Base-by-base conservation (phyloP, 768 basidiomycete genomes). In the Boletus reticulatus region DNA sequence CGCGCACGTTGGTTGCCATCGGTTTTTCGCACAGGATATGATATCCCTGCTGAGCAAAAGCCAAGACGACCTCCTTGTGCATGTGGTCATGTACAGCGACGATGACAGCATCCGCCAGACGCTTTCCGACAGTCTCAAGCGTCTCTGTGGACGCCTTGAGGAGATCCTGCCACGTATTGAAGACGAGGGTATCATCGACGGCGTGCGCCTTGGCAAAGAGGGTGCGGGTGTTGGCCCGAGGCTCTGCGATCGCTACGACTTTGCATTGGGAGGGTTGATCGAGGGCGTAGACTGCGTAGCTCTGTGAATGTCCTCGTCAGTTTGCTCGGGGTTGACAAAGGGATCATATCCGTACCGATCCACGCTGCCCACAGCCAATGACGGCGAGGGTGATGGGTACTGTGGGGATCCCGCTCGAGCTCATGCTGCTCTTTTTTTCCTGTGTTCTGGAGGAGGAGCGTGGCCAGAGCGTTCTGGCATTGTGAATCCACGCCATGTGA, bases 1-100 rank as follows among this genome's bases (percentile, higher is more conserved):
- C 90, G 50, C 80, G 76, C 37, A 88, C 63, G 50, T 69, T 81
- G 5, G 89, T 93, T 1, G 92, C 89, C 88, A 95, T 91, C 0
- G 93, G 93, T 67, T 95, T 95, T 79, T 95, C 93, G 70, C 93
- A 94, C 20, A 95, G 78, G 53, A 95, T 89, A 62, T 93, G 86
- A 65, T 94, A 94, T 1, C 91, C 90, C 64, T 91, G 90, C 41
- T 77, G 79, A 0, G 86, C 85, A 72, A 92, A 93, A 0, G 86
- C 89, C 10, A 81, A 66, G 0, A 88, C 81, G 8, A 92, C 85
- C 56, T 89, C 85, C 24, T 78, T 75, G 64, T 95, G 93, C 80
- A 91, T 79, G 38, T 79, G 74, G 64, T 95, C 93, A 59, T 92
- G 90, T 1, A 94, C 89, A 7, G 89, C 80, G 59, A 95, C 78